Percentiles rank a stretch among this genome's conserved stretches.
Evolutionary conservation across 768 basidiomycete species (phyloP).

Genomic region (Psilocybe sp.): DNA sequence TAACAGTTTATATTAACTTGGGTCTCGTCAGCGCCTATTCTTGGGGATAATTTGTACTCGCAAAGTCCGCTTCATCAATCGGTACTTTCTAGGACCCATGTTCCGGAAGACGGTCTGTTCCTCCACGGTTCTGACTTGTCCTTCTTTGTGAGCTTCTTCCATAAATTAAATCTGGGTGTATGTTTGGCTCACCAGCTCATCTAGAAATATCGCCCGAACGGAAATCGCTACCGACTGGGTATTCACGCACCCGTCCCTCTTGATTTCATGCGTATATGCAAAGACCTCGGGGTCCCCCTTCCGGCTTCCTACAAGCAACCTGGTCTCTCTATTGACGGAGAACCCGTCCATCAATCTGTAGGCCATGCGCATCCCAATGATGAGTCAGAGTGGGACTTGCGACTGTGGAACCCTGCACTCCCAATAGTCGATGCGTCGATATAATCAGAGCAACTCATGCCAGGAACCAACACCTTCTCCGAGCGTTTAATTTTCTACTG

Average conservation of each 20-base stretch:
- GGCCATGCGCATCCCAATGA: no score
- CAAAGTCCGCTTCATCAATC: slow-evolving; percentile 25
- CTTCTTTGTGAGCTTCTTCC: slow-evolving; percentile 40
- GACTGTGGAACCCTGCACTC: neutral
- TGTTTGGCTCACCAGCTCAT: neutral
- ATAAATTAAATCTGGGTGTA: no score
- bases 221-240: slow-evolving; percentile 49
- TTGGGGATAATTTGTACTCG: slow-evolving; percentile 59
- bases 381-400: neutral
- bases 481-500: no score
- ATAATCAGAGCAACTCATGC: no score
- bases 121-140: slow-evolving; percentile 60
- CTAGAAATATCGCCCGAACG: slow-evolving; percentile 50
- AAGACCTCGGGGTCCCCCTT: slow-evolving; percentile 40
- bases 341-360: no score
- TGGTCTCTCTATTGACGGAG: neutral
- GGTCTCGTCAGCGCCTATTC: slow-evolving; percentile 51
- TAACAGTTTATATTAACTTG: neutral
- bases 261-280: slow-evolving; percentile 54
- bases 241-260: slow-evolving; percentile 56
- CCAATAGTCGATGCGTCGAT: no score
- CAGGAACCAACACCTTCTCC: no score
- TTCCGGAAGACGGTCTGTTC: slow-evolving; percentile 51
- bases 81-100: slow-evolving; percentile 19
- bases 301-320: slow-evolving; percentile 6